Conservation (phyloP, 1,139 yeast genomes). For the Kazachstania sp. region DNA sequence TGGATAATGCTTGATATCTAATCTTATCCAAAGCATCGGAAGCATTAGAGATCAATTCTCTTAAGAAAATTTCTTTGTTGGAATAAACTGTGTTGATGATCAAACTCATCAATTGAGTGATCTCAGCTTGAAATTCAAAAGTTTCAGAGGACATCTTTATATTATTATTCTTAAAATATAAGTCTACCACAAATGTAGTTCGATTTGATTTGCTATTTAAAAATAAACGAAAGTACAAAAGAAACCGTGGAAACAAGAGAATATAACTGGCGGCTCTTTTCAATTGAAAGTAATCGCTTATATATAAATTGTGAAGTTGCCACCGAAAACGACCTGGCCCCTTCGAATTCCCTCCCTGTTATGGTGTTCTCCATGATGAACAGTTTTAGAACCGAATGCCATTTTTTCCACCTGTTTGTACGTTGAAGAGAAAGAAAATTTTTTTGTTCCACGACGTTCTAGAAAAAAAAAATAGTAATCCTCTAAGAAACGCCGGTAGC, state of each 20-base stretch:
- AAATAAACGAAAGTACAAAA: neutral
- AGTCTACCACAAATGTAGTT: neutral
- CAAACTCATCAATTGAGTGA: conserved; percentile 99
- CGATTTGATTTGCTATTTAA: neutral
- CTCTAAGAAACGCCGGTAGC: too few relatives aligned
- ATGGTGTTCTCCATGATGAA: too few relatives aligned
- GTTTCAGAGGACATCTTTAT: conserved; percentile 61
- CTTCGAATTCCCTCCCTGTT: too few relatives aligned
- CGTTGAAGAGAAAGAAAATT: neutral
- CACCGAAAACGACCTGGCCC: too few relatives aligned
- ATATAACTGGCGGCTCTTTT: neutral
- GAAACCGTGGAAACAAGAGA: neutral
- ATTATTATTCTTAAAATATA: neutral
- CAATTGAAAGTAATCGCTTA: too few relatives aligned
- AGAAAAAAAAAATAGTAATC: neutral
- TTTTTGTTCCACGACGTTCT: conserved; percentile 2
- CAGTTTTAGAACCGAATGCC: too few relatives aligned
- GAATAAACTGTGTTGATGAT: conserved; percentile 99
- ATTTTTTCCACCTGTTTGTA: too few relatives aligned
- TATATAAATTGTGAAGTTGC: too few relatives aligned
- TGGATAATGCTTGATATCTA: conserved; percentile 92
- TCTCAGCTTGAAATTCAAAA: conserved; percentile 99
- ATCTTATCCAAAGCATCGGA: conserved; percentile 95
- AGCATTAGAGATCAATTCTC: conserved; percentile 98
- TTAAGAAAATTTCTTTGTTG: conserved; percentile 96